Evolutionary conservation across 2,329 filamentous ascomycete species (phyloP).

Genomic region (Cladosporium sp.): DNA sequence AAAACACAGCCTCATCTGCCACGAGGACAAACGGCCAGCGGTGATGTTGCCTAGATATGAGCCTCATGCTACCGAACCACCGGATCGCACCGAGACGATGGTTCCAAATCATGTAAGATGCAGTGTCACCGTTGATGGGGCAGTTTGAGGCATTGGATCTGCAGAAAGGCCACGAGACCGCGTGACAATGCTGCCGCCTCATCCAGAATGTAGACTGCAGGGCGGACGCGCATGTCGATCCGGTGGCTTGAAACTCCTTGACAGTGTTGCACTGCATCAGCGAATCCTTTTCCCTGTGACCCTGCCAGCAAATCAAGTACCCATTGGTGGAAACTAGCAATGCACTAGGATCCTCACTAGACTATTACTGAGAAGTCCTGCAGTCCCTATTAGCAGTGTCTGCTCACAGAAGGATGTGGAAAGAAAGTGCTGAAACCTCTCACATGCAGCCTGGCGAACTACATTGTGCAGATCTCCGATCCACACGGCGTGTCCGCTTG

Average conservation of each 20-base stretch:
- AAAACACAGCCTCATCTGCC: not conserved
- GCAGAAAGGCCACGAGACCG: not conserved
- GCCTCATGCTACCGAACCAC: not conserved
- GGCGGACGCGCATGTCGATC: not conserved
- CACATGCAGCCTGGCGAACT: not conserved
- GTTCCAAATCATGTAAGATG: conserved; percentile 3
- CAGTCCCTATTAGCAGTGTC: too few relatives aligned
- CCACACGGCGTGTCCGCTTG: not conserved
- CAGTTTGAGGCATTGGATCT: not conserved
- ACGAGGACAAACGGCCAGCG: not conserved
- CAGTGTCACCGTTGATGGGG: not conserved
- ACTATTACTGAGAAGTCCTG: too few relatives aligned
- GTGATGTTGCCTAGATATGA: not conserved
- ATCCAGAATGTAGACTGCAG: not conserved
- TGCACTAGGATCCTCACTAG: too few relatives aligned
- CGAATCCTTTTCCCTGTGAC: not conserved
- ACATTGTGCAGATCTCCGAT: not conserved
- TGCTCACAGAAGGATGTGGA: too few relatives aligned
- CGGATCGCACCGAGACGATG: not conserved
- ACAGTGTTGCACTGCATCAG: not conserved
- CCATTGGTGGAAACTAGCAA: too few relatives aligned
- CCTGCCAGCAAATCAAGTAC: too few relatives aligned
- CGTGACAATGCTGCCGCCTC: not conserved
- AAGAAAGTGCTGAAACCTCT: not conserved
- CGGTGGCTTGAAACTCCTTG: not conserved